These are phyloP conservation scores for Aciculosporium take DNA, from an alignment of 2,329 filamentous ascomycete genomes.

Conservation along the genomic window DNA sequence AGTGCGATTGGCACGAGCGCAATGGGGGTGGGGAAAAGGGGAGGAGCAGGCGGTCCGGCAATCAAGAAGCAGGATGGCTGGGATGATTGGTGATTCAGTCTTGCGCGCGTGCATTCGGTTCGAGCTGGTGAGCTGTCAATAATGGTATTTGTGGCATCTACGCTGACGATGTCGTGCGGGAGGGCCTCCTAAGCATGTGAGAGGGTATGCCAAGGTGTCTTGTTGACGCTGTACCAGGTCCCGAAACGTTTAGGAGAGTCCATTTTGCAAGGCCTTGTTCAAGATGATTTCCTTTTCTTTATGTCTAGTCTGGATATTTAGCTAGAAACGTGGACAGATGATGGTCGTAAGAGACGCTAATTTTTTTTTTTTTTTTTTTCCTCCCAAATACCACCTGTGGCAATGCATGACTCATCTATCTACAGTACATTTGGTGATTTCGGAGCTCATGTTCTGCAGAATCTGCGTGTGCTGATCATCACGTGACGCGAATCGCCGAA, in stretches of 20 bases:
- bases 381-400: no score
- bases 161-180: no score
- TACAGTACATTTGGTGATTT: no score
- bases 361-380: no score
- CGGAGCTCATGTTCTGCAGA: not conserved
- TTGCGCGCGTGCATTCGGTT: no score
- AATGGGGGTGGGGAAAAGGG: slow-evolving; percentile 39
- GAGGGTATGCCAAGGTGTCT: not conserved
- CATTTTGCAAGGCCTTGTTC: not conserved
- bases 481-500: slow-evolving; percentile 25
- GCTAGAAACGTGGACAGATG: no score
- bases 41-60: slow-evolving; percentile 18
- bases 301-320: no score
- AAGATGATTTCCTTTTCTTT: no score
- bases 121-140: no score
- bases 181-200: not conserved
- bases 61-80: slow-evolving; percentile 39
- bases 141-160: no score
- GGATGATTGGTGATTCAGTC: slow-evolving; percentile 54
- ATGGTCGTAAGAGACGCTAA: no score
- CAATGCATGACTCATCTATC: no score
- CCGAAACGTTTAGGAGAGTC: not conserved
- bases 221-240: not conserved
- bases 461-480: slow-evolving; percentile 9
- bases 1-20: slow-evolving; percentile 45